Evolutionary conservation across 1,284 basidiomycete species (phyloP), one percentile per base, ranked within the genome.

Genomic region (Neotropicomus parvogracilis): DNA sequence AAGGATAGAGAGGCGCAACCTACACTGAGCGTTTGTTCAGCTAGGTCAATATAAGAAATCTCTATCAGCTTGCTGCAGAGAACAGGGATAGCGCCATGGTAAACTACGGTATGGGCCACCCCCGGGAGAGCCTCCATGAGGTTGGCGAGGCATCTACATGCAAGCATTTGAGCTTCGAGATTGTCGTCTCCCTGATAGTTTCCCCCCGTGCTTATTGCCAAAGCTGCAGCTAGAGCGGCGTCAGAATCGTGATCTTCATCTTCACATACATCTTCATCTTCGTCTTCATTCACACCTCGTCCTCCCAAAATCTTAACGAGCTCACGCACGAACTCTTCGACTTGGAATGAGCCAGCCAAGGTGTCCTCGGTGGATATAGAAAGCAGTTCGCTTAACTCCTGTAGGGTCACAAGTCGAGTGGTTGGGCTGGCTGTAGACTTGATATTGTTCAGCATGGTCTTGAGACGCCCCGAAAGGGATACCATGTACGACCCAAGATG

Each of bases 341-440:
- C 87, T 55, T 91, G 91, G 72, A 99, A 95, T 31, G 90, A 95
- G 37, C 93, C 94, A 13, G 91, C 90, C 35, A 99, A 76, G 1
- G 93, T 97, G 67, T 99, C 97, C 70, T 99, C 95, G 7, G 93
- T 98, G 69, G 91, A 93, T 70, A 99, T 95, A 54, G 91, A 91
- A 48, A 99, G 83, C 37, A 97, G 69, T 65, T 99, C 97, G 65
- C 90, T 93, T 46, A 97, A 81, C 64, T 99, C 95, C 63, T 97
- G 93, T 13, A 99, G 75, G 3, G 94, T 93, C 42, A 94, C 74
- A 43, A 97, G 81, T 39, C 91, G 84, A 21, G 86, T 88, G 0
- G 89, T 85, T 6, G 85, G 78, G 63, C 88, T 88, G 19, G 86
- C 86, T 20, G 83, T 85, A 16, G 81, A 73, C 66, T 91, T 91